A percentile compares a stretch with the other conserved stretches of the same genome.
Evolutionary conservation across 148 eudicot genomes (phyloP).

Genomic region (Polygonum maritimum): DNA sequence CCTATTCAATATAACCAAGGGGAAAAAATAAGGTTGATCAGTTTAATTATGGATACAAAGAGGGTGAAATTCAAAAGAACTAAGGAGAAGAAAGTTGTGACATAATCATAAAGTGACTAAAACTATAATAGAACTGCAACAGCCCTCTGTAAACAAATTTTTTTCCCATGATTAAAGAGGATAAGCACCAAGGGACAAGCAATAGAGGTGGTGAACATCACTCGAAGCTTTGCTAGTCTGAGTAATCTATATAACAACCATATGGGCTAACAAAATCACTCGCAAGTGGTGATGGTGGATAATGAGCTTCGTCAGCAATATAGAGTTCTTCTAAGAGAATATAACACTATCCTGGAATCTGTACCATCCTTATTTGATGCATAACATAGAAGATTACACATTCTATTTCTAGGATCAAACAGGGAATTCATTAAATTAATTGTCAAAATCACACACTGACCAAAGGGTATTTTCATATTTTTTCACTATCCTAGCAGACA

Average conservation of each 20-base stretch:
- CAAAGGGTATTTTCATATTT: too few species aligned
- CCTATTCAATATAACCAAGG: not conserved
- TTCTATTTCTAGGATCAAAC: too few species aligned
- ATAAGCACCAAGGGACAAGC: not conserved
- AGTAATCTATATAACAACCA: not conserved
- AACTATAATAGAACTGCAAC: not conserved
- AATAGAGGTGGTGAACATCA: not conserved
- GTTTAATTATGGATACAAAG: not conserved
- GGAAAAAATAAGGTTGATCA: too few species aligned
- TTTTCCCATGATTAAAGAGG: not conserved
- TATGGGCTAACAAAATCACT: not conserved
- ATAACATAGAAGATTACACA: not conserved
- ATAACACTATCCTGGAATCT: not conserved
- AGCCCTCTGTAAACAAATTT: not conserved
- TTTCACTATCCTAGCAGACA: not conserved
- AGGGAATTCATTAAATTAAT: too few species aligned
- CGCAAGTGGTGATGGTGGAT: not conserved
- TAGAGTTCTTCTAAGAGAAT: not conserved
- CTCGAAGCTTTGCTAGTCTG: not conserved
- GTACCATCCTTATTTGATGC: not conserved
- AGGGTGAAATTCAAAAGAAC: not conserved
- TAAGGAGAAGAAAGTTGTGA: not conserved
- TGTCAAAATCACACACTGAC: too few species aligned
- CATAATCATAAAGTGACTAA: not conserved
- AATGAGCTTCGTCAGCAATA: not conserved